These are phyloP conservation scores for Onygena corvina DNA, from an alignment of 2,329 filamentous ascomycete species.

Conservation along the genomic window DNA sequence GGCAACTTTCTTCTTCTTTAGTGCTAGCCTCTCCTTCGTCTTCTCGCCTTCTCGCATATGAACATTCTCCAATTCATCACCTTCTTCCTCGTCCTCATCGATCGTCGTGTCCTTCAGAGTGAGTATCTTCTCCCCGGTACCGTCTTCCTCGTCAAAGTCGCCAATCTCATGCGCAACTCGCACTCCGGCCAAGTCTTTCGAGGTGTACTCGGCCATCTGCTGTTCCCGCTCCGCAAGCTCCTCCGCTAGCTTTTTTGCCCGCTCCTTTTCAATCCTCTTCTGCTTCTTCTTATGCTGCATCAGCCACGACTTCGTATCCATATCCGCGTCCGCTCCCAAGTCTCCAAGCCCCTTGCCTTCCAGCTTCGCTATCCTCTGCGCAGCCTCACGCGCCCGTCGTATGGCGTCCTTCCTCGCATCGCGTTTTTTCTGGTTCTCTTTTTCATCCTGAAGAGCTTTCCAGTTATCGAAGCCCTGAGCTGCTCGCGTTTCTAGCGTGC, in stretches of 20 bases:
- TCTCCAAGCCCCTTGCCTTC: slow-evolving; percentile 80
- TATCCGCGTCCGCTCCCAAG: slow-evolving; percentile 45
- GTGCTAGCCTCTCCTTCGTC: slow-evolving; percentile 55
- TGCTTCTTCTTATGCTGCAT: slow-evolving; percentile 84
- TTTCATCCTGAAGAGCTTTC: slow-evolving; percentile 55
- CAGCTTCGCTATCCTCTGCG: slow-evolving; percentile 61
- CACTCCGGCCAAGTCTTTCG: slow-evolving; percentile 76
- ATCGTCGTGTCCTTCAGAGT: slow-evolving; percentile 91
- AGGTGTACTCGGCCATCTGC: slow-evolving; percentile 61
- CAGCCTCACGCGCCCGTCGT: slow-evolving; percentile 75
- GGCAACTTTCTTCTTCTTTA: slow-evolving; percentile 79
- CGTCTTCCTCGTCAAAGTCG: slow-evolving; percentile 69
- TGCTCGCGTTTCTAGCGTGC: slow-evolving; percentile 63
- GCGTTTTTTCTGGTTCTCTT: slow-evolving; percentile 59
- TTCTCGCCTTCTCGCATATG: slow-evolving; percentile 33
- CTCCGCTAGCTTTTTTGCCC: slow-evolving; percentile 57
- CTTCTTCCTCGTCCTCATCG: slow-evolving; percentile 69
- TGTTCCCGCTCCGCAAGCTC: slow-evolving; percentile 68
- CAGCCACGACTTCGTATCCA: slow-evolving; percentile 78
- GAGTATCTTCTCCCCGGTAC: slow-evolving; percentile 68
- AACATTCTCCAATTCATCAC: slow-evolving; percentile 60
- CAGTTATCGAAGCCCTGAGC: slow-evolving; percentile 36
- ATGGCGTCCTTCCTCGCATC: slow-evolving; percentile 72
- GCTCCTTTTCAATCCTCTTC: slow-evolving; percentile 69
- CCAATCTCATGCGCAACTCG: slow-evolving; percentile 81